Evolutionary conservation across 768 basidiomycete species (phyloP).

Genomic region (Lepiota brunneoincarnata): DNA sequence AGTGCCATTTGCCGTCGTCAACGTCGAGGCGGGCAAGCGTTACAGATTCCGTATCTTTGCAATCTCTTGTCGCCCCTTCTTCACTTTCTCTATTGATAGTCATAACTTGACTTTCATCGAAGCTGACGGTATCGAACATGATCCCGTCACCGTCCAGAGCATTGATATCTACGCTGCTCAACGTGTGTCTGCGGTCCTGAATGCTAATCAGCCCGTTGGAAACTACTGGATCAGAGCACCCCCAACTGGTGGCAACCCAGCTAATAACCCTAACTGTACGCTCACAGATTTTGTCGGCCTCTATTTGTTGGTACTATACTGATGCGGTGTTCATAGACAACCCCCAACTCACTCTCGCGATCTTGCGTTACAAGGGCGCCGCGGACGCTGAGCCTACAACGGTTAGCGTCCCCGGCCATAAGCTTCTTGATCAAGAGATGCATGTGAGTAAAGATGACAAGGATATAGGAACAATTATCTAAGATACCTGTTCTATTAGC

Average conservation of each 20-base stretch:
- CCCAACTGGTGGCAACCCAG: conserved; percentile 31
- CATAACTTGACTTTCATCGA: conserved; percentile 26
- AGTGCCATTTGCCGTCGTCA: conserved; percentile 28
- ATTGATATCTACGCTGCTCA: conserved; percentile 30
- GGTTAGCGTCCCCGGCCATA: conserved; percentile 20
- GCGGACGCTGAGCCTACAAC: conserved; percentile 23
- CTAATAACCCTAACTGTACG: conserved; percentile 6
- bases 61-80: conserved; percentile 41
- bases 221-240: conserved; percentile 41
- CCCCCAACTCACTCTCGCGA: conserved; percentile 38
- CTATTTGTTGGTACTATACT: too few relatives aligned
- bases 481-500: neutral
- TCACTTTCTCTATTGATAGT: conserved; percentile 35
- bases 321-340: conserved; percentile 18
- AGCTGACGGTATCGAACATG: conserved; percentile 30
- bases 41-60: conserved; percentile 56
- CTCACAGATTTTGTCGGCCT: too few relatives aligned
- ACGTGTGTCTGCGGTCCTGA: conserved; percentile 28
- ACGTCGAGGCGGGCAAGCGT: conserved; percentile 38
- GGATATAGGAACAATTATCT: neutral
- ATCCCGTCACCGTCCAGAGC: conserved; percentile 35
- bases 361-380: conserved; percentile 42
- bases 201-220: conserved; percentile 16
- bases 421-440: conserved; percentile 26
- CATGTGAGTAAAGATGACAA: neutral